Evolutionary conservation across 768 basidiomycete species (phyloP).

Genomic region (Chiua virens): DNA sequence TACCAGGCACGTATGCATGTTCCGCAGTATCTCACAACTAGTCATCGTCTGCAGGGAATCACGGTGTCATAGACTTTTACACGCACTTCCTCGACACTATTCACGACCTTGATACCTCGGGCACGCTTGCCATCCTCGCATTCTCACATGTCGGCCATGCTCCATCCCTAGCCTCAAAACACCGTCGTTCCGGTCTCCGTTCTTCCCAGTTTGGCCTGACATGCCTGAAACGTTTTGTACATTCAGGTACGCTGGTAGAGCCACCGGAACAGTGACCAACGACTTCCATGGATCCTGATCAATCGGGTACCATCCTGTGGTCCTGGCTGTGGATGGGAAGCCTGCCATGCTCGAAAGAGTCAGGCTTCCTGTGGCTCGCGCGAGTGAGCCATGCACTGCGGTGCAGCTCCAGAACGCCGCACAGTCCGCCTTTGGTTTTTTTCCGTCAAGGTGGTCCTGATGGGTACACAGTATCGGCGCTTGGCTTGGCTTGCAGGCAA

Average conservation of each 20-base stretch:
- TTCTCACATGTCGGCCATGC: conserved; percentile 69
- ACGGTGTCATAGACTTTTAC: conserved; percentile 69
- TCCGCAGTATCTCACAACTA: neutral
- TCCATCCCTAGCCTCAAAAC: conserved; percentile 30
- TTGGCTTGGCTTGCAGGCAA: conserved; percentile 65
- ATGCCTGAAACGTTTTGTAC: no score
- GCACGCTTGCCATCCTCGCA: conserved; percentile 51
- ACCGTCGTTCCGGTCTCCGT: conserved; percentile 5
- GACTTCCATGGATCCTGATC: no score
- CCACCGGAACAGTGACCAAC: no score
- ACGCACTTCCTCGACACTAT: conserved; percentile 59
- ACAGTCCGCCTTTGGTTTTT: conserved; percentile 32
- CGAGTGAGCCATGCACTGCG: no score
- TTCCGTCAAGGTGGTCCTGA: conserved; percentile 44
- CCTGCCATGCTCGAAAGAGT: no score
- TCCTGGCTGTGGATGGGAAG: no score
- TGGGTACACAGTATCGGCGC: conserved; percentile 74
- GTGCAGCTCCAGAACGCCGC: conserved; percentile 56
- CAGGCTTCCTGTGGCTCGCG: no score
- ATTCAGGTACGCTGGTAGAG: no score
- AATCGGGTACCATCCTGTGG: no score
- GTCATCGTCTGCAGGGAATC: conserved; percentile 39
- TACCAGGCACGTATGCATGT: conserved; percentile 40
- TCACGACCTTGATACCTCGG: conserved; percentile 34
- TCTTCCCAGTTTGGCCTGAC: conserved; percentile 36